phyloP scores from a whole-genome alignment of 2,329 filamentous ascomycete genomes.

The Penicillium sp. region DNA sequence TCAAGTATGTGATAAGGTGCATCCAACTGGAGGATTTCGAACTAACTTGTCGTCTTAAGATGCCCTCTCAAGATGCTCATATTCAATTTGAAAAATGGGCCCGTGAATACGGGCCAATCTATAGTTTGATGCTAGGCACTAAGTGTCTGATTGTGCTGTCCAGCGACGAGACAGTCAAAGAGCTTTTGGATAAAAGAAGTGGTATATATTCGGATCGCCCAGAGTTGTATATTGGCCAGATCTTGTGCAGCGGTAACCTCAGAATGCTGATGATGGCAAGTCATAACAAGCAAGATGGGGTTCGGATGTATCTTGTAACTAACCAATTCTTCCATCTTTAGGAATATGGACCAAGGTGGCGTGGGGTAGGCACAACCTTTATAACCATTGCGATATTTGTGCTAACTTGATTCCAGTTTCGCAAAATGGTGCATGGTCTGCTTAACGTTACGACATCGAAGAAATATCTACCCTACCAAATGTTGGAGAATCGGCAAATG shows the following conservation, averaged over 20 bases:
- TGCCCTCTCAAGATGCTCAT: constrained; percentile 45
- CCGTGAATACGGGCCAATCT: constrained; percentile 52
- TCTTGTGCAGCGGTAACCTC: constrained; percentile 27
- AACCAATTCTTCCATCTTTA: background rate
- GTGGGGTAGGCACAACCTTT: constrained; percentile 11
- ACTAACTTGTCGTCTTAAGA: constrained; percentile 20
- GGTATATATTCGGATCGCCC: constrained; percentile 51
- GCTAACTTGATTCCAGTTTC: constrained; percentile 17
- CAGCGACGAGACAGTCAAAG: constrained; percentile 48
- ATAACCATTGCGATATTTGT: background rate
- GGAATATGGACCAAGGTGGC: constrained; percentile 30
- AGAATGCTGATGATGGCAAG: constrained; percentile 34
- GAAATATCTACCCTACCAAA: constrained; percentile 55
- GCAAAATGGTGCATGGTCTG: constrained; percentile 44
- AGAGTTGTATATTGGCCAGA: constrained; percentile 47
- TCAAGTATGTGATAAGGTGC: constrained; percentile 15
- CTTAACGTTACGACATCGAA: constrained; percentile 49
- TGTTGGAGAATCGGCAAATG: constrained; percentile 57
- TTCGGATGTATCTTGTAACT: background rate
- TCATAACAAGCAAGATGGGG: background rate
- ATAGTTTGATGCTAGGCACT: constrained; percentile 52
- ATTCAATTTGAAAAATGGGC: constrained; percentile 55
- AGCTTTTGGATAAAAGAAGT: constrained; percentile 53
- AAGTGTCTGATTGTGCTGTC: constrained; percentile 50
- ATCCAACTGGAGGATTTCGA: background rate